These are phyloP conservation scores for Fusarium pininemorale DNA, from an alignment of 2,329 filamentous ascomycete genomes.

Conservation along the genomic window DNA sequence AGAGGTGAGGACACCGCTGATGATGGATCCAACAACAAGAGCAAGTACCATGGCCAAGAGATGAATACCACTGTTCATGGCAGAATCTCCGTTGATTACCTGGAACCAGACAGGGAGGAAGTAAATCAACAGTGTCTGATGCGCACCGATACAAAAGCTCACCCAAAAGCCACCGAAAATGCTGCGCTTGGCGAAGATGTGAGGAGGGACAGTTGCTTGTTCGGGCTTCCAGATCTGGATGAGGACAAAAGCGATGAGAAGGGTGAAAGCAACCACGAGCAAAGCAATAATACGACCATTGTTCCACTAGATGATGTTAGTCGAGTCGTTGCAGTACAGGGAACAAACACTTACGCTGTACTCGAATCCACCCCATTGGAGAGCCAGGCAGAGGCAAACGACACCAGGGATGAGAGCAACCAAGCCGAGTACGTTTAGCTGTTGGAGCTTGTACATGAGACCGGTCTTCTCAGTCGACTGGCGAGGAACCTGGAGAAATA, in stretches of 20 bases:
- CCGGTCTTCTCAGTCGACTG: slow-evolving; percentile 25
- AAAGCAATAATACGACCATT: slow-evolving; percentile 36
- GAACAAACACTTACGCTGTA: neutral
- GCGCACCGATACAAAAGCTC: slow-evolving; percentile 39
- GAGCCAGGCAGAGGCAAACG: slow-evolving; percentile 56
- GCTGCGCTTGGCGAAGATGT: slow-evolving; percentile 53
- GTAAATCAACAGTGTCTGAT: slow-evolving; percentile 46
- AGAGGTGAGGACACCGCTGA: slow-evolving; percentile 42
- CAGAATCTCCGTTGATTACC: slow-evolving; percentile 50
- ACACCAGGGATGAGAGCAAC: slow-evolving; percentile 60
- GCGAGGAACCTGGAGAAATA: slow-evolving; percentile 32
- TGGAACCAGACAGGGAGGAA: slow-evolving; percentile 63
- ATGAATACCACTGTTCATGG: slow-evolving; percentile 44
- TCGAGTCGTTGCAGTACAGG: neutral
- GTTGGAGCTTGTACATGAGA: neutral
- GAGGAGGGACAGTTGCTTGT: slow-evolving; percentile 53
- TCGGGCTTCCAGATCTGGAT: slow-evolving; percentile 48
- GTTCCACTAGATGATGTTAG: neutral
- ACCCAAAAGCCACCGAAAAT: slow-evolving; percentile 49
- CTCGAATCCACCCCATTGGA: slow-evolving; percentile 54
- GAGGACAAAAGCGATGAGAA: slow-evolving; percentile 53
- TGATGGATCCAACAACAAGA: slow-evolving; percentile 40
- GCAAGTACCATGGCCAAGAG: slow-evolving; percentile 44
- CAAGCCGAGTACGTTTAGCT: slow-evolving; percentile 55
- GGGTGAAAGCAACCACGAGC: slow-evolving; percentile 51